These are phyloP conservation scores for Leccinellum luteum DNA, from an alignment of 768 basidiomycete species.

Conservation along the genomic window DNA sequence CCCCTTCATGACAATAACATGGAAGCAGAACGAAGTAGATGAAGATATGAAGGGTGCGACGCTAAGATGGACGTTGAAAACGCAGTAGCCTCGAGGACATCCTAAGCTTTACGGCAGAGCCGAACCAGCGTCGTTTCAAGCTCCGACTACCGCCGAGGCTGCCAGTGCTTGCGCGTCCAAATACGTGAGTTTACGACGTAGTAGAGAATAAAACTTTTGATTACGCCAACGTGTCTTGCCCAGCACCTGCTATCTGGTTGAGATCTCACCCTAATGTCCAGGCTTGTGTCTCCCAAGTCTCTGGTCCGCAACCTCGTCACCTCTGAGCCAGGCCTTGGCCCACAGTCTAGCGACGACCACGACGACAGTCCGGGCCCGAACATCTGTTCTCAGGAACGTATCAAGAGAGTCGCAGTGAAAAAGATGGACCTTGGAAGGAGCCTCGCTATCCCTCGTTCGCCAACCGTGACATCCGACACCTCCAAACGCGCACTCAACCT, in stretches of 20 bases:
- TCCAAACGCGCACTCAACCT: slow-evolving; percentile 56
- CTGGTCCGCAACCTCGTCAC: slow-evolving; percentile 17
- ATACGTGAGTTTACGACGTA: not conserved
- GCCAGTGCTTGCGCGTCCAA: not conserved
- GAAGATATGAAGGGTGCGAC: slow-evolving; percentile 14
- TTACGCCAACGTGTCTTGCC: not conserved
- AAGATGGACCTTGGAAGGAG: slow-evolving; percentile 67
- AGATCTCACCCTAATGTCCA: slow-evolving; percentile 21
- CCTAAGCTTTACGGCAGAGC: slow-evolving; percentile 19
- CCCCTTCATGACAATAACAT: slow-evolving; percentile 53
- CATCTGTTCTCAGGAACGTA: slow-evolving; percentile 40
- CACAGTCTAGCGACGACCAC: slow-evolving; percentile 31
- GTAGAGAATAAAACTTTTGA: not conserved
- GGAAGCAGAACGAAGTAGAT: slow-evolving; percentile 22
- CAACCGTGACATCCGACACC: slow-evolving; percentile 29
- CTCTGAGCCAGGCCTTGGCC: slow-evolving; percentile 33
- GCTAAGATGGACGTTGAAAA: slow-evolving; percentile 19
- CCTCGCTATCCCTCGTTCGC: slow-evolving; percentile 38
- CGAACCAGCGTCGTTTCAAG: not conserved
- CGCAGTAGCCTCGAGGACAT: slow-evolving; percentile 23
- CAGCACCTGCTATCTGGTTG: slow-evolving; percentile 1
- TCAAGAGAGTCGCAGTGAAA: slow-evolving; percentile 53
- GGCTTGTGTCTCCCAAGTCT: slow-evolving; percentile 22
- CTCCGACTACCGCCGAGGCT: slow-evolving; percentile 15
- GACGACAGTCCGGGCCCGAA: slow-evolving; percentile 28